Evolutionary conservation across 768 basidiomycete genomes (phyloP).

Genomic region (Xerocomellus intermedius): DNA sequence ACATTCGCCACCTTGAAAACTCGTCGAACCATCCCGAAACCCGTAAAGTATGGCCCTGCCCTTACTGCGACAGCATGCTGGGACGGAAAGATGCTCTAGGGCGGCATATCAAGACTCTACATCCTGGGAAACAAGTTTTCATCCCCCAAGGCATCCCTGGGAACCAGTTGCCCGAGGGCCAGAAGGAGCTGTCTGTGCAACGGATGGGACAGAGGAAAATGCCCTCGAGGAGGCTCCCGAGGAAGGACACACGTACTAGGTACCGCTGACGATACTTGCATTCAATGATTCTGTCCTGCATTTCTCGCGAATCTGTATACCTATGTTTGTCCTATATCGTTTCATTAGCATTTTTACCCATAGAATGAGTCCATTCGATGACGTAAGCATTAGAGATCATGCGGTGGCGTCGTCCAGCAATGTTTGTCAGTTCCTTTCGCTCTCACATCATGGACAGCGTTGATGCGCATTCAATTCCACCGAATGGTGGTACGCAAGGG

Average conservation of each 20-base stretch:
- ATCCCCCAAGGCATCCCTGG: not conserved
- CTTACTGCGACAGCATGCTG: conserved; percentile 16
- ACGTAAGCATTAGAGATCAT: too few species aligned
- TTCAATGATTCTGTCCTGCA: too few species aligned
- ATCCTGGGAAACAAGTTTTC: not conserved
- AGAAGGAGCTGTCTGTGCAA: not conserved
- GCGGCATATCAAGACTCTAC: conserved; percentile 22
- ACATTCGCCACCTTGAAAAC: conserved; percentile 22
- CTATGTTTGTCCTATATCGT: too few species aligned
- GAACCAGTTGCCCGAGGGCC: not conserved
- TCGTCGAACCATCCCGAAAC: conserved; percentile 23
- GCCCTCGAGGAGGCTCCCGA: not conserved
- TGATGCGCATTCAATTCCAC: not conserved
- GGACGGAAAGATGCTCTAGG: conserved; percentile 28
- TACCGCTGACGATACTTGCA: not conserved
- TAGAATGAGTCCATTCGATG: too few species aligned
- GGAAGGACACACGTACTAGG: conserved; percentile 5
- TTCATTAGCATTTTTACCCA: too few species aligned
- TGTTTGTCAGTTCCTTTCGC: not conserved
- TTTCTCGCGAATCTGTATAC: too few species aligned
- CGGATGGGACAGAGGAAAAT: conserved; percentile 9
- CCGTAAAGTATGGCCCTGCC: conserved; percentile 26
- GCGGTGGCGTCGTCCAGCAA: not conserved
- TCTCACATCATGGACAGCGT: conserved; percentile 14
- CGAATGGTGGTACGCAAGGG: conserved; percentile 6